Conservation (phyloP, 1,284 basidiomycete species). For the Erythrobasidium hasegawianum region DNA sequence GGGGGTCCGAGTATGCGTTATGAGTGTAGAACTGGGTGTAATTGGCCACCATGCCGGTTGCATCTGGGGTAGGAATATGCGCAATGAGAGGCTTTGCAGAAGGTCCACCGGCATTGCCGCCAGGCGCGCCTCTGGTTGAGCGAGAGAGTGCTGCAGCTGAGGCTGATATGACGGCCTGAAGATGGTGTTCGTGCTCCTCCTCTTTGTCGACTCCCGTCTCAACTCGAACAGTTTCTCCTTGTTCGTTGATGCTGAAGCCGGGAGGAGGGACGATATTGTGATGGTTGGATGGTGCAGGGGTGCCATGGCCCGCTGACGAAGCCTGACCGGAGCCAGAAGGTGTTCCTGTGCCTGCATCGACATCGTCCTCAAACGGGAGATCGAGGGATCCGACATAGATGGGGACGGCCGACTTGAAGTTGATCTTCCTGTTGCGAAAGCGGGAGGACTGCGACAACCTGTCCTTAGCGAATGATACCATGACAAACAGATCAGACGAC, state of each 20-base stretch:
- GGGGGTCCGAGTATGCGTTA: slow-evolving; percentile 68
- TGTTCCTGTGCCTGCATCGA: slow-evolving; percentile 38
- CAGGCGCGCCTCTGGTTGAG: slow-evolving; percentile 2
- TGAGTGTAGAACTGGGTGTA: slow-evolving; percentile 66
- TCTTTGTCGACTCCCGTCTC: slow-evolving; percentile 49
- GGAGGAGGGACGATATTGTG: neutral
- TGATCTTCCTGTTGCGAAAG: slow-evolving; percentile 48
- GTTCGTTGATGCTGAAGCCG: slow-evolving; percentile 6
- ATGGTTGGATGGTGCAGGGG: neutral
- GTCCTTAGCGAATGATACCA: neutral
- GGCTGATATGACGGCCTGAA: slow-evolving; percentile 77
- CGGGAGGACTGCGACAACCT: slow-evolving; percentile 38
- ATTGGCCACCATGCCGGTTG: slow-evolving; percentile 65
- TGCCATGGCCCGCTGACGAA: slow-evolving; percentile 20
- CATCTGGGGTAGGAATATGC: slow-evolving; percentile 88
- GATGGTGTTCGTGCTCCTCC: slow-evolving; percentile 63
- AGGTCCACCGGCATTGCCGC: neutral
- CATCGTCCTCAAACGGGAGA: slow-evolving; percentile 39
- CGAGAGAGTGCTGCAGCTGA: slow-evolving; percentile 55
- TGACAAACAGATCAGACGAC: no score
- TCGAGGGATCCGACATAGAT: slow-evolving; percentile 43
- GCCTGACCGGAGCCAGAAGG: slow-evolving; percentile 30
- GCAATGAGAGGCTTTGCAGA: slow-evolving; percentile 32
- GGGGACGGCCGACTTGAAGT: slow-evolving; percentile 46
- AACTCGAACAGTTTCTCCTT: slow-evolving; percentile 36